These are phyloP conservation scores for Aspergillus cavernicola DNA, from an alignment of 495 filamentous ascomycete genomes.

Conservation along the genomic window DNA sequence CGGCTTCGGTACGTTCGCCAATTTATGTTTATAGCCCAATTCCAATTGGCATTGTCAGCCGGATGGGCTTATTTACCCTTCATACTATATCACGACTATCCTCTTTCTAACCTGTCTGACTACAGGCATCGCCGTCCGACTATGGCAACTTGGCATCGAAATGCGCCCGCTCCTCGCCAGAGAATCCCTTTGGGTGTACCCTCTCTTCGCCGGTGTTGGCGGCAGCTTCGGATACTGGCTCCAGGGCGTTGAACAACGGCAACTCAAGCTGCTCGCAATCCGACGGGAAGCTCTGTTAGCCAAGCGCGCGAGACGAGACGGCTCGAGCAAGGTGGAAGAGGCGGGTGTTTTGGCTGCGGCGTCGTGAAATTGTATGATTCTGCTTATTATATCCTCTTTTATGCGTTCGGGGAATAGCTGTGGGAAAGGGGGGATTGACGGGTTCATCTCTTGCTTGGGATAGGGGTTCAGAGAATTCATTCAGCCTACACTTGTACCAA, in stretches of 20 bases:
- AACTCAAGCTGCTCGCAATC: slow-evolving; percentile 69
- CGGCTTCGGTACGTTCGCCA: slow-evolving; percentile 75
- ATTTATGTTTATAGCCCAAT: not conserved
- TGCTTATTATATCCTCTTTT: slow-evolving; percentile 16
- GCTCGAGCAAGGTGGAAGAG: slow-evolving; percentile 36
- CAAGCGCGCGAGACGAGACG: slow-evolving; percentile 76
- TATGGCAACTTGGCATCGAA: slow-evolving; percentile 97
- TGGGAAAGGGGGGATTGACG: not conserved
- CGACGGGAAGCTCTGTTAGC: slow-evolving; percentile 76
- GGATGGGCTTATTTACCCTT: not conserved
- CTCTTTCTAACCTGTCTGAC: too few species aligned
- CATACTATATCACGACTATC: too few species aligned
- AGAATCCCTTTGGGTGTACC: slow-evolving; percentile 82
- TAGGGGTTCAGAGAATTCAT: not conserved
- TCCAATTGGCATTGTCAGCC: not conserved
- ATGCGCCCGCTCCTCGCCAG: slow-evolving; percentile 89
- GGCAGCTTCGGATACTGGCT: slow-evolving; percentile 97
- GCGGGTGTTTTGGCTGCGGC: slow-evolving; percentile 39
- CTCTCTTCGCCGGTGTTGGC: slow-evolving; percentile 77
- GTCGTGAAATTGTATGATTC: slow-evolving; percentile 29
- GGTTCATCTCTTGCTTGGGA: slow-evolving; percentile 1
- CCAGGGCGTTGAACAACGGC: slow-evolving; percentile 74
- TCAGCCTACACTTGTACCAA: slow-evolving; percentile 30
- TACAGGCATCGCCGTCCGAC: slow-evolving; percentile 79
- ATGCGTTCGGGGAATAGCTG: not conserved